Base-by-base conservation (phyloP, 2,329 filamentous ascomycete species). In the Dactylellina parvicollis region DNA sequence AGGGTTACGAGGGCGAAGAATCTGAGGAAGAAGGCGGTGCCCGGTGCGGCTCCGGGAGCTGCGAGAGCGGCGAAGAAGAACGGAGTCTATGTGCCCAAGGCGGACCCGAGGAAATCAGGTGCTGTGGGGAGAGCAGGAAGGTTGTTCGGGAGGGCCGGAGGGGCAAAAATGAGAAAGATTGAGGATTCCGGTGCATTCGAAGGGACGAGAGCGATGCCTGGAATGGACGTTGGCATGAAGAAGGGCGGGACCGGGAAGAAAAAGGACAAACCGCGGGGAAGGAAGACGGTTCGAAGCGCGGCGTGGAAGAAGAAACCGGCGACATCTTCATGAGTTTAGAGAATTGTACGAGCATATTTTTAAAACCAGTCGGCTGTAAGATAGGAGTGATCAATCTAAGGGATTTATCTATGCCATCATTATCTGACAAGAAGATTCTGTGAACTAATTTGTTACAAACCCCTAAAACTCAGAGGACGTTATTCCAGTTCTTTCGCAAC, bases 1-100 rank as follows among this genome's bases (percentile, higher is more conserved):
- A 90, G 95, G 60, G 93, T 99, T 49, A 90, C 88, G 50, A 89
- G 95, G 73, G 95, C 95, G 79, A 94, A 92, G 81, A 90, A 90
- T 60, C 80, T 86, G 76, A 82, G 82, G 75, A 85, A 85, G 75
- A 85, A 82, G 74, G 82, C 67, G 76, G 77, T 22, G 76, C 79
- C 22, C 74, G 75, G 40, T 64, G 64, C 32, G 75, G 77, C 50
- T 56, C 40, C 76, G 1, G 57, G 50, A 4, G 50, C 61, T 20
- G 69, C 44, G 9, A 46, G 49, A 20, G 30, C 56, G 20, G 26
- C 26, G n/a, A 59, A 69, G 40, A 76, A 70, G 55, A 71, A 71
- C 10, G 64, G 70, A 1, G 64, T 83, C 67, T 92, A 93, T 81
- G 87, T 85, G 70, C 87, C 88, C 65, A 95, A 93, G 82, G 81